Percentiles rank a stretch among this genome's conserved stretches.
Conservation (phyloP, 345 rosid genomes). For the Combretum micranthum region DNA sequence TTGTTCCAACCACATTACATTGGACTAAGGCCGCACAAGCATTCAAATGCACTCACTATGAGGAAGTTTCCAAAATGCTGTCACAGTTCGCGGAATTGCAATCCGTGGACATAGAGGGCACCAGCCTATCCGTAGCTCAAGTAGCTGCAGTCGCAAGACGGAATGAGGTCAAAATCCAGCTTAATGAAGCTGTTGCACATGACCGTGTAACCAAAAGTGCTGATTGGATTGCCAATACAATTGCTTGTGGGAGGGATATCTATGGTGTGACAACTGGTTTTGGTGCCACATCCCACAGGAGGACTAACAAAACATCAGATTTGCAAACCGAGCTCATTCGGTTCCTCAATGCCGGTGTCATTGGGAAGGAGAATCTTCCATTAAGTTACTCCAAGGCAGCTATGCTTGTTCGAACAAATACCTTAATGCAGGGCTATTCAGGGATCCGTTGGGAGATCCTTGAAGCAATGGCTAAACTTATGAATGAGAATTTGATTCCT, state of each 20-base stretch:
- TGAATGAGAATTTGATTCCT: conserved; percentile 35
- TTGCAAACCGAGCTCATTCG: conserved; percentile 45
- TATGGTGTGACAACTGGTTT: conserved; percentile 48
- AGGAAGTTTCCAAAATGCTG: conserved; percentile 26
- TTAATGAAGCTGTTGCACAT: conserved; percentile 22
- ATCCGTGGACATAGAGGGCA: conserved; percentile 28
- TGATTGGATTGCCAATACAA: conserved; percentile 30
- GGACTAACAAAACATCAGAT: conserved; percentile 26
- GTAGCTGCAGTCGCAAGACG: conserved; percentile 33
- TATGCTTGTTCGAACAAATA: conserved; percentile 38
- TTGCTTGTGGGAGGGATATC: conserved; percentile 29
- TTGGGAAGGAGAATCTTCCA: conserved; percentile 29
- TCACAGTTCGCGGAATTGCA: conserved; percentile 20
- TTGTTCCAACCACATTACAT: background rate
- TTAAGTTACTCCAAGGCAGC: conserved; percentile 31
- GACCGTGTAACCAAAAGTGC: conserved; percentile 29
- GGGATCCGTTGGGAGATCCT: conserved; percentile 48
- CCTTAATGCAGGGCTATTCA: conserved; percentile 45
- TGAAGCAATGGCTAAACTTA: conserved; percentile 27
- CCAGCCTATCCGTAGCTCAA: conserved; percentile 33
- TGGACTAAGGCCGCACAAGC: conserved; percentile 34
- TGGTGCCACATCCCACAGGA: conserved; percentile 38
- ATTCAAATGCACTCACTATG: conserved; percentile 20
- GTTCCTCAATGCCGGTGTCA: conserved; percentile 41
- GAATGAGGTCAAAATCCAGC: conserved; percentile 14